A percentile compares a stretch with the other conserved stretches of the same genome.
phyloP scores from a whole-genome alignment of 1,284 basidiomycete species.

The Agroathelia rolfsii region DNA sequence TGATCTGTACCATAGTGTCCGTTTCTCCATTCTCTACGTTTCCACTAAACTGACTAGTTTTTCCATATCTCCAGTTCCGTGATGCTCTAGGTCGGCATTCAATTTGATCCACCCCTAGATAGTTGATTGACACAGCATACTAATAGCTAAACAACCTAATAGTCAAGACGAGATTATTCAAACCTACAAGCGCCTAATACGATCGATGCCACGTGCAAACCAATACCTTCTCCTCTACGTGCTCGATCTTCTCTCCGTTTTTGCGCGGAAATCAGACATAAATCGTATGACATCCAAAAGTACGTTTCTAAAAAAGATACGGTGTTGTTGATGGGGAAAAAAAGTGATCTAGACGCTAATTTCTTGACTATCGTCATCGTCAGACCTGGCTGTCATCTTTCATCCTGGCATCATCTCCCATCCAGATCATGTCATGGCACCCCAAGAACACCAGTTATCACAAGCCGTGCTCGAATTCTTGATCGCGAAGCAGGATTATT shows the following conservation, averaged over 20 bases:
- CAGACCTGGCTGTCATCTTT: slow-evolving; percentile 92
- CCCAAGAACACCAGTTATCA: slow-evolving; percentile 76
- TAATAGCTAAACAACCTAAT: slow-evolving; percentile 55
- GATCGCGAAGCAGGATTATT: slow-evolving; percentile 83
- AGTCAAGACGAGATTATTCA: slow-evolving; percentile 62
- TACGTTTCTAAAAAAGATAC: slow-evolving; percentile 29
- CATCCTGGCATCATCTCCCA: slow-evolving; percentile 88
- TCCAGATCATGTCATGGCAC: slow-evolving; percentile 74
- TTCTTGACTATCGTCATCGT: neutral
- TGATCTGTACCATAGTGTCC: slow-evolving; percentile 78
- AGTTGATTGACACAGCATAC: slow-evolving; percentile 5
- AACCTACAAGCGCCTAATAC: slow-evolving; percentile 80
- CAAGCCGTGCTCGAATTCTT: slow-evolving; percentile 92
- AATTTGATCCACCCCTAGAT: neutral
- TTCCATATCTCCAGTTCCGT: slow-evolving; percentile 57
- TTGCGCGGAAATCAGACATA: slow-evolving; percentile 82
- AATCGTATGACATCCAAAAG: slow-evolving; percentile 95
- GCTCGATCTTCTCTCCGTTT: slow-evolving; percentile 90
- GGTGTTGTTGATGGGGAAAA: slow-evolving; percentile 3
- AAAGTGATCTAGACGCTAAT: no score
- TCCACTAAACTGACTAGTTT: no score
- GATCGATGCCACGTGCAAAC: slow-evolving; percentile 77
- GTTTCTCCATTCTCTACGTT: slow-evolving; percentile 28
- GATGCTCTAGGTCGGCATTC: slow-evolving; percentile 67
- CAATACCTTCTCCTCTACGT: slow-evolving; percentile 95